These are phyloP conservation scores for Lichina pygmaea DNA, from an alignment of 495 filamentous ascomycete species.

Conservation along the genomic window DNA sequence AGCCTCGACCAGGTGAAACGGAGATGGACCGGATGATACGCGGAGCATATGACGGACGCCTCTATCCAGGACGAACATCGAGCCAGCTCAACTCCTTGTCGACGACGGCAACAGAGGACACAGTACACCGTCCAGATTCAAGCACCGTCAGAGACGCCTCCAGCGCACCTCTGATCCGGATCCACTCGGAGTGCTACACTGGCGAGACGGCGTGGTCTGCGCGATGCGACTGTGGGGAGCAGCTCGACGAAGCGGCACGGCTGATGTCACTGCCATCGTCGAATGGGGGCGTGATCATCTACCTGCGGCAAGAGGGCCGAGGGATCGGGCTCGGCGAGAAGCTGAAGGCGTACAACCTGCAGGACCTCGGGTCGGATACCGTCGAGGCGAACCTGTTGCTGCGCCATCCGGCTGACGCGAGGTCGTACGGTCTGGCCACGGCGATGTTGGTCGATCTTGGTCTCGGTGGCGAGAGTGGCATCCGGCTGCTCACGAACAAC, in stretches of 20 bases:
- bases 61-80: slow-evolving; percentile 62
- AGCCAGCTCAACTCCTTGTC: slow-evolving; percentile 24
- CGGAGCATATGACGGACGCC: slow-evolving; percentile 67
- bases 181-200: slow-evolving; percentile 97
- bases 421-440: slow-evolving; percentile 83
- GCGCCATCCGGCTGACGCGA: slow-evolving; percentile 78
- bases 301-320: slow-evolving; percentile 82
- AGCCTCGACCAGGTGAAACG: slow-evolving; percentile 59
- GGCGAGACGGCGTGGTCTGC: slow-evolving; percentile 96
- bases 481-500: slow-evolving; percentile 86
- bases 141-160: slow-evolving; percentile 1
- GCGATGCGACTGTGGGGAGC: slow-evolving; percentile 91
- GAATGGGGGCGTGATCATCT: slow-evolving; percentile 73
- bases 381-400: slow-evolving; percentile 86
- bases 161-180: slow-evolving; percentile 48
- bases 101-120: neutral
- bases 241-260: slow-evolving; percentile 84
- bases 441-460: slow-evolving; percentile 79
- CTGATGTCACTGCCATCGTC: slow-evolving; percentile 62
- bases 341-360: slow-evolving; percentile 91
- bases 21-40: slow-evolving; percentile 91
- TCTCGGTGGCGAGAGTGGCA: slow-evolving; percentile 33
- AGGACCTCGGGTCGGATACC: slow-evolving; percentile 84
- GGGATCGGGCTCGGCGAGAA: slow-evolving; percentile 90
- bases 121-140: neutral